Base-by-base conservation (phyloP, 306 rosid species). In the Pyrus pyrifolia region DNA sequence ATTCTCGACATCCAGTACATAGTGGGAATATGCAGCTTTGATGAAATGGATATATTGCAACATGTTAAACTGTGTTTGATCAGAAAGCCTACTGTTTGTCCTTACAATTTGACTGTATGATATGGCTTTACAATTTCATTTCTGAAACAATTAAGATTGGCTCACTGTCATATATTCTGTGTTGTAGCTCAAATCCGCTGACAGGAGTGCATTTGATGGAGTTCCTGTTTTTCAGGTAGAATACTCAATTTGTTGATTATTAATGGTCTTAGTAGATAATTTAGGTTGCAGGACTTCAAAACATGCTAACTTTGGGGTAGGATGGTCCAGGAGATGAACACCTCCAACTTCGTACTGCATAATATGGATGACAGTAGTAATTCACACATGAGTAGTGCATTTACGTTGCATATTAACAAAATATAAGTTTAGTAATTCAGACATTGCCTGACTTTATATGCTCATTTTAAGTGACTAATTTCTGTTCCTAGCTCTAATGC, bases 221-320 rank as follows among this genome's bases (percentile, higher is more conserved):
- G 97, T 95, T 85, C 97, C 99, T 64, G 85, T 95, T 67, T 95
- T 92, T 88, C 96, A 92, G 97, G 99, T 95, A 81, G 71, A 72
- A 74, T 78, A 42, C 49, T 79, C 51, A 75, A n/a, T 59, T 74
- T 83, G 72, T 57, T 57, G 40, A 83, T 68, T 78, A 29, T 51
- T 51, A 51, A 9, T 46, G 13, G 52, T 18, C 30, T 72, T 83
- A 72, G 18, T 61, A 57, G 10, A 59, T 51, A 51, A 17, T 60
- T 70, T 51, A 51, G 55, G 19, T 17, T 51, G 46, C 9, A 45
- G 46, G 44, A 68, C 35, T 74, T 59, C 38, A 21, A 61, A 40
- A 18, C 53, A 58, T 55, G 65, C 64, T 72, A 42, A n/a, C 42
- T 52, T 15, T 62, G 35, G n/a, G 30, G 55, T 68, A 4, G 22